phyloP scores from a whole-genome alignment of 768 basidiomycete genomes.

The Leucocoprinus birnbaumii region DNA sequence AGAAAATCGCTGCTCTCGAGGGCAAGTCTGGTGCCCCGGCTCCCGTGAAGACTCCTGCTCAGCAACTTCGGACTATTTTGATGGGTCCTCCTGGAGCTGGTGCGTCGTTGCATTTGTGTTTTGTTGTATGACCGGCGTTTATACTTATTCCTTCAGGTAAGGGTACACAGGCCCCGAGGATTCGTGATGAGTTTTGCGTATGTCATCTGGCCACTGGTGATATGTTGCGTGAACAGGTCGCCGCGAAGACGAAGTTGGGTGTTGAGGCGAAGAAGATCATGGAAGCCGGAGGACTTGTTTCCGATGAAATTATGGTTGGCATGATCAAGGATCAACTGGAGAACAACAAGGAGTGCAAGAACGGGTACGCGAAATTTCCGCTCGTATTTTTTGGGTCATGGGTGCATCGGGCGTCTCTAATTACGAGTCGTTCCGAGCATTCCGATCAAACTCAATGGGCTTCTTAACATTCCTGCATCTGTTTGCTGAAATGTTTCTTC shows the following conservation, averaged over 20 bases:
- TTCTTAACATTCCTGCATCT: conserved; percentile 14
- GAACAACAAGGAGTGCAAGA: conserved; percentile 89
- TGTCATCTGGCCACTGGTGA: conserved; percentile 99
- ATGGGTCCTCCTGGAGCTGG: conserved; percentile 97
- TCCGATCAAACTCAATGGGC: conserved; percentile 1
- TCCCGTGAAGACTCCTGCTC: conserved; percentile 55
- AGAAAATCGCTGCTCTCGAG: conserved; percentile 85
- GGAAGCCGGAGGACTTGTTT: conserved; percentile 93
- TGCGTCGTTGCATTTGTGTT: conserved; percentile 32
- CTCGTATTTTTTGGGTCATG: not conserved
- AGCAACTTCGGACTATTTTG: conserved; percentile 87
- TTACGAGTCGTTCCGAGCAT: conserved; percentile 2
- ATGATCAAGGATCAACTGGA: conserved; percentile 97
- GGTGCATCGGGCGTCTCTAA: not conserved
- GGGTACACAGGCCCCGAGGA: conserved; percentile 95
- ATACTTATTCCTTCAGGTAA: conserved; percentile 60
- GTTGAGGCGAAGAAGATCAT: conserved; percentile 95
- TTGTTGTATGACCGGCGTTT: not conserved
- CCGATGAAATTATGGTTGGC: conserved; percentile 95
- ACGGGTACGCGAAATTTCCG: conserved; percentile 65
- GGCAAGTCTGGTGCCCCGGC: conserved; percentile 48
- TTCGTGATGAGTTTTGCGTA: conserved; percentile 90
- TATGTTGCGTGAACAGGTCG: conserved; percentile 95
- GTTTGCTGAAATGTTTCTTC: conserved; percentile 11
- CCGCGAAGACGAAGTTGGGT: conserved; percentile 83